Percentiles rank a stretch among this genome's conserved stretches.
Evolutionary conservation across 2,329 filamentous ascomycete species (phyloP).

Genomic region (Trichoderma atroviride): DNA sequence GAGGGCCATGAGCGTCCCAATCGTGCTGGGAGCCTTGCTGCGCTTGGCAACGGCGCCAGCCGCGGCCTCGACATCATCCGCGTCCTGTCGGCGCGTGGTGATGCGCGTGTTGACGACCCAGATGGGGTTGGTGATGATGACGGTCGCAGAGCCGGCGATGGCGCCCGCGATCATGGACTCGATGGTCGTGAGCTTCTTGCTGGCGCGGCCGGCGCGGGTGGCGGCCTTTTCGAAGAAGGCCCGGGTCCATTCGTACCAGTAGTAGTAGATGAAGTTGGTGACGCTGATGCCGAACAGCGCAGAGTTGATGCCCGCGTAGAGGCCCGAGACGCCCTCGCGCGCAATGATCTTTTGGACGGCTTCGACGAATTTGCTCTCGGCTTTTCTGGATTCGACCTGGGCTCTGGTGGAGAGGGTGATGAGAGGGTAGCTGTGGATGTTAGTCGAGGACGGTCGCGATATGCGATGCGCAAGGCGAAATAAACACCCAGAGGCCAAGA

Average conservation of each 20-base stretch:
- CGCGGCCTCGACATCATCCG: conserved; percentile 48
- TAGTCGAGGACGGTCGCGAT: neutral
- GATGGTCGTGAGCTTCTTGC: conserved; percentile 82
- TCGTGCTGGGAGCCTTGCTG: conserved; percentile 66
- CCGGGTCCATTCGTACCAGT: conserved; percentile 99
- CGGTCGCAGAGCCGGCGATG: conserved; percentile 89
- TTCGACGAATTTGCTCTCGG: conserved; percentile 79
- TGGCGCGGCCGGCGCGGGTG: conserved; percentile 68
- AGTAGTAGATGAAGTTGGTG: conserved; percentile 99
- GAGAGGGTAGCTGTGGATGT: conserved; percentile 74
- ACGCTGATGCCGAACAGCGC: conserved; percentile 97
- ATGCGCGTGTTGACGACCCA: conserved; percentile 99
- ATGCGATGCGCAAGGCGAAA: neutral
- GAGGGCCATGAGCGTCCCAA: conserved; percentile 79
- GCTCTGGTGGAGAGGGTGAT: conserved; percentile 97
- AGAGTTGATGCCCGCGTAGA: conserved; percentile 91
- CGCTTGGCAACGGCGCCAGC: conserved; percentile 42
- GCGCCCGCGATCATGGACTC: conserved; percentile 96
- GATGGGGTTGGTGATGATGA: conserved; percentile 96
- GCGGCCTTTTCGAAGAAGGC: conserved; percentile 82
- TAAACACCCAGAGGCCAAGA: neutral
- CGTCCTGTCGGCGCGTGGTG: conserved; percentile 77
- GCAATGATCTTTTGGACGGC: conserved; percentile 86
- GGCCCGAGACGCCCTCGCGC: conserved; percentile 83
- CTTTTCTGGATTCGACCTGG: conserved; percentile 95